Base-by-base conservation (phyloP, 306 rosid genomes). In the Medicago lupulina region DNA sequence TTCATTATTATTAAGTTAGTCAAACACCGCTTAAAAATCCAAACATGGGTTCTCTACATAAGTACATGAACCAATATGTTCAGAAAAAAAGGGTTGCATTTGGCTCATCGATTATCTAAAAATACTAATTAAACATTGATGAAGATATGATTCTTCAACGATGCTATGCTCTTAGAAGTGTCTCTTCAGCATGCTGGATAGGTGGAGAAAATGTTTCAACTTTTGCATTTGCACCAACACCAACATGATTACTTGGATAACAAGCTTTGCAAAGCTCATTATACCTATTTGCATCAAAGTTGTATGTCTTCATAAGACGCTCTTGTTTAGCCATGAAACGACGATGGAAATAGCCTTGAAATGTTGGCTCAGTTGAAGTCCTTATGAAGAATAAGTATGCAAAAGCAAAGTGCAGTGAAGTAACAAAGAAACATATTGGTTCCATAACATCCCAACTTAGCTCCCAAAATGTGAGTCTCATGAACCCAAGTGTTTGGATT, bases 401-500 rank as follows among this genome's bases (percentile, higher is more conserved):
- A 0, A 95, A 38, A 16, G 62, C 86, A 40, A 88, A 88, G 55
- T 89, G 76, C 1, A 90, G 15, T 1, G 97, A 89, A 0, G 93
- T 73, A 1, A 82, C 78, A 18, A 95, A 95, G 84, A 95, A 95
- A 75, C 99, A 95, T 31, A 92, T 89, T 73, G 99, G 99, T 51
- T 95, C 99, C 99, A 95, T 95, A 16, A 95, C 97, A 74, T 95
- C 99, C 97, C 99, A 95, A 4, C 87, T 90, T 8, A 95, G 80
- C 76, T 95, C 99, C 97, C 97, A 95, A 44, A 95, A 95, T 0
- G 97, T 95, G 6, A 95, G 91, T 84, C 97, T 86, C 88, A 92
- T 89, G 70, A 90, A 89, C 4, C 86, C 92, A 13, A 87, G 49
- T 1, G 91, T 91, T 54, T 95, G 97, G 44, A 43, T 51, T 8